Evolutionary conservation across 192 early-diverging fungal species (phyloP), one percentile per base, ranked within the genome.

Genomic region (Physocladia obscura): DNA sequence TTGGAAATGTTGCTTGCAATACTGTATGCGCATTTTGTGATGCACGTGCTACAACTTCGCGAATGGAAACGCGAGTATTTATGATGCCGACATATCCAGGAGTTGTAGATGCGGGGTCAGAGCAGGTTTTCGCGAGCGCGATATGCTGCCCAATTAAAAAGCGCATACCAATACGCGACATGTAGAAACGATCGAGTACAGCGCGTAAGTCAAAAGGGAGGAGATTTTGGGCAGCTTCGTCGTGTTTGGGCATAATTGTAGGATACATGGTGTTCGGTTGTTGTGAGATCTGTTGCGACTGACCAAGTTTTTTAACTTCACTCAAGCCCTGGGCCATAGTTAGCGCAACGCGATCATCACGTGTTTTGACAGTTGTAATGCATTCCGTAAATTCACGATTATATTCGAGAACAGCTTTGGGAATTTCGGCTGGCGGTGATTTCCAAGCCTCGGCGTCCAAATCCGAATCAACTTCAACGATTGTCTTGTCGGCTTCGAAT

Each of bases 131-230:
- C 29, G 71, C 4, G 35, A 81, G 69, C 2, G 77, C 69, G 22
- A 84, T 74, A 35, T 75, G 81, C 74, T 79, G 85, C 72, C 92
- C 95, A 69, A 98, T 94, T 55, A 98, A 83, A 91, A 96, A 93
- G 50, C 96, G 89, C 74, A 98, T 96, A n/a, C 96, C 96, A 67
- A 98, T 98, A 56, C 96, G 92, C 29, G 92, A 94, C 88, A 96
- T 91, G 79, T 98, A 96, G 81, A 98, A 98, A 36, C 93, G 89
- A 79, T 96, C 94, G 64, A 98, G 76, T 65, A 98, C 96, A 31
- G 88, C 81, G 78, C 96, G 94, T 17, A 96, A 84, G 40, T 86
- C 90, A 17, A 87, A 85, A 17, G 81, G 83, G 3, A 83, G 75
- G 22, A 49, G 15, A 29, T 65, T 49, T 19, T 65, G 49, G 5